phyloP scores from a whole-genome alignment of 208 protist genomes.

The Wallacemonas rigidus region DNA sequence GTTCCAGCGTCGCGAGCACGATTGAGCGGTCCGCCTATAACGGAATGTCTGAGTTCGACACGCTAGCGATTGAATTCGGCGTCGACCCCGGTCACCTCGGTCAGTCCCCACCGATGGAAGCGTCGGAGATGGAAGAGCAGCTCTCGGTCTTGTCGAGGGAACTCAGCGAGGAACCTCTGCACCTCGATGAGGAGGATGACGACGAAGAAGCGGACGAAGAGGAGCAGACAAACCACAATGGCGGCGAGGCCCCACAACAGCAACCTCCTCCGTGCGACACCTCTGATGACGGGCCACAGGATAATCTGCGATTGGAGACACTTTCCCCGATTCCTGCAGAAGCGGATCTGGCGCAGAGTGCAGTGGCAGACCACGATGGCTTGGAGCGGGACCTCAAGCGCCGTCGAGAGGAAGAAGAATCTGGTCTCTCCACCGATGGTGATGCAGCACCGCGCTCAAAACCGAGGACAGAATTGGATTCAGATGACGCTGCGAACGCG shows the following conservation, averaged over 20 bases:
- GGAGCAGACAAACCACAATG: constrained; percentile 9
- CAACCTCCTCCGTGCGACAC: background rate
- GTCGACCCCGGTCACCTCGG: constrained; percentile 29
- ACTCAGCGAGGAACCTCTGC: constrained; percentile 24
- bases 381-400: constrained; percentile 8
- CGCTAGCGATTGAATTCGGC: constrained; percentile 48
- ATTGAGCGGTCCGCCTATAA: constrained; percentile 40
- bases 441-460: too few species aligned
- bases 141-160: constrained; percentile 14
- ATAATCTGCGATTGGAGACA: background rate
- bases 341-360: background rate
- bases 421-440: too few species aligned
- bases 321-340: constrained; percentile 16
- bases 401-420: background rate
- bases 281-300: background rate
- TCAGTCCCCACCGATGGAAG: constrained; percentile 13
- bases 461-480: too few species aligned
- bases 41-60: constrained; percentile 32
- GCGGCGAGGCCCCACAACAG: background rate
- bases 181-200: background rate
- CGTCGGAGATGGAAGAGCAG: constrained; percentile 22
- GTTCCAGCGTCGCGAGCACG: constrained; percentile 71
- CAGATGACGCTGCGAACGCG: too few species aligned
- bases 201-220: constrained; percentile 17
- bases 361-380: too few species aligned